Conservation (phyloP, 2,329 filamentous ascomycete species). For the Claviceps humidiphila region DNA sequence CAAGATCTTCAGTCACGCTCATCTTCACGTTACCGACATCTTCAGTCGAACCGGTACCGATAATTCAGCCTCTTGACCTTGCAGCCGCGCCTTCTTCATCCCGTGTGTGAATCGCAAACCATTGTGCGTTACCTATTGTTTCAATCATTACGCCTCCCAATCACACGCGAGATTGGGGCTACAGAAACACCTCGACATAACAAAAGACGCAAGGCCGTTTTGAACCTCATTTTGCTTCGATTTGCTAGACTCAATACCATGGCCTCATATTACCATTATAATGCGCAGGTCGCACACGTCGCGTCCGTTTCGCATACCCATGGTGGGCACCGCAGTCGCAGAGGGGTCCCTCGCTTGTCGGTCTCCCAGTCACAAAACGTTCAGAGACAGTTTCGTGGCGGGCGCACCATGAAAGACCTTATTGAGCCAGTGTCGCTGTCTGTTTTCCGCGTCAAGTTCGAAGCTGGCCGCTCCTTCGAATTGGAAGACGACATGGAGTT, state of each 20-base stretch:
- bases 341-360: conserved; percentile 65
- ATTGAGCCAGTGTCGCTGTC: conserved; percentile 63
- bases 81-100: not conserved
- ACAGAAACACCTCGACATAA: not conserved
- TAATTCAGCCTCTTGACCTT: not conserved
- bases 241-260: conserved; percentile 22
- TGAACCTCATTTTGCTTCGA: no score
- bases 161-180: not conserved
- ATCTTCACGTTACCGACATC: no score
- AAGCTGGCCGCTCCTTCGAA: conserved; percentile 86
- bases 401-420: conserved; percentile 76
- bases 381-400: conserved; percentile 75
- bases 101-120: no score
- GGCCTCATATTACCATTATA: conserved; percentile 53
- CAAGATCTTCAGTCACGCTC: no score
- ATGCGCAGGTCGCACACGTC: conserved; percentile 43
- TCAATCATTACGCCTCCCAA: no score
- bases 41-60: no score
- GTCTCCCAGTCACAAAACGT: conserved; percentile 56
- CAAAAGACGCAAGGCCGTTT: not conserved
- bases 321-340: conserved; percentile 63
- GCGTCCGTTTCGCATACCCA: conserved; percentile 58
- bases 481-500: conserved; percentile 94
- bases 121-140: no score
- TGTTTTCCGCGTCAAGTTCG: conserved; percentile 75